Evolutionary conservation across 148 eudicot genomes (phyloP), one percentile per base, ranked within the genome.

Genomic region (Beta vulgaris): DNA sequence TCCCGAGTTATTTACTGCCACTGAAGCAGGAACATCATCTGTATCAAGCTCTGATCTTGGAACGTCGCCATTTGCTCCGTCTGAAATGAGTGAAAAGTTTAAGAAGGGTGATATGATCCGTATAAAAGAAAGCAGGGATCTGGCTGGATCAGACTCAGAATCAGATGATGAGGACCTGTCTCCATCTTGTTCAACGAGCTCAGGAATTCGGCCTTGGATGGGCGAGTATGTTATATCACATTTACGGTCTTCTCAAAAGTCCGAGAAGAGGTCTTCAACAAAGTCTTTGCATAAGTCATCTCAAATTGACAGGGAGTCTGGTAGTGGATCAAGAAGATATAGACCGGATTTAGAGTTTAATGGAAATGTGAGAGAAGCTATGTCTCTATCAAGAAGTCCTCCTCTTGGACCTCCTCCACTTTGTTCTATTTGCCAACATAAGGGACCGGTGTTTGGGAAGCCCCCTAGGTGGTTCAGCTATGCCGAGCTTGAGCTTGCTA

Each of bases 21-120:
- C 97, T 23, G 98, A 92, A 85, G 91, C 82, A 55, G 98, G 97
- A 77, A 92, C 92, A 8, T 92, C 98, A 42, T 95, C 98, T 8
- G 93, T 92, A 8, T 90, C 97, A 16, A 90, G 93, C 86, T 87
- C 96, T 63, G 96, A 93, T 66, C 96, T 81, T 48, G 91, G 96
- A 68, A 86, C 88, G 35, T 93, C 98, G 16, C 93, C 93, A 1
- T 93, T 93, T 78, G 80, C 82, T 55, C 75, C 71, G 23, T 78
- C 88, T 26, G 87, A 84, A 43, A 65, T 51, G n/a, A 88, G 73
- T 12, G 64, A 77, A 42, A 76, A 72, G 51, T 72, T 80, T 12
- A 89, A 88, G 79, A 89, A 96, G 79, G 82, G 82, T 61, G 84
- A 77, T 3, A 15, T 72, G 31, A 73, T 81, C 14, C 74, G 79